Evolutionary conservation across 2,329 filamentous ascomycete genomes (phyloP), one percentile per base, ranked within the genome.

Genomic region (Alternaria incomplexa): DNA sequence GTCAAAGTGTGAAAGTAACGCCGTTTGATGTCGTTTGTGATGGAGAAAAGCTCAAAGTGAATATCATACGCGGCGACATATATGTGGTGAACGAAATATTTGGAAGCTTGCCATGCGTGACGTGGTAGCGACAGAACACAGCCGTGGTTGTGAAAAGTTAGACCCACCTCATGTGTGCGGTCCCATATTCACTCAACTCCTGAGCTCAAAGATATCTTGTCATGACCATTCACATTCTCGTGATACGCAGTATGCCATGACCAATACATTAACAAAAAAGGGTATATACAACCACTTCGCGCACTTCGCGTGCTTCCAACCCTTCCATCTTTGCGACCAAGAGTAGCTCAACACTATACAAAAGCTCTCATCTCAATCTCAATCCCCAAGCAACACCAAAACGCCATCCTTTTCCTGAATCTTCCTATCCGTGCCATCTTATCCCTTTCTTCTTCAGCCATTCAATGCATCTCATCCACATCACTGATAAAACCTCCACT

Each of bases 401-500:
- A 28, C 20, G 22, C 23, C 32, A 22, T 50, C 7, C 13, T 36
- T 40, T 25, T 52, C 20, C 48, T 11, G 3, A 9, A 40, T 36
- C 48, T 23, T 9, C 22, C 13, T 3, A 5, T 20, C 12, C 9
- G 1, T 6, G 8, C 22, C 12, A 56, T 17, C 2, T 23, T 4
- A 10, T 40, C 17, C 44, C 8, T 51, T 28, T 7, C n/a, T n/a
- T n/a, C n/a, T n/a, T n/a, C n/a, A n/a, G n/a, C n/a, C n/a, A n/a
- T n/a, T n/a, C n/a, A 23, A 7, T 4, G 12, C 12, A 47, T 22
- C 45, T 26, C n/a, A 26, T 4, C 15, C 17, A 4, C 2, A 6
- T 28, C 46, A 62, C 25, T 62, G 76, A 57, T 76, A 74, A 30
- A 78, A 78, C 47, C 53, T 71, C 76, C 76, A 79, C 5, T 67